phyloP scores from a whole-genome alignment of 2,329 filamentous ascomycete genomes.

The Aspergillus fumigatus region DNA sequence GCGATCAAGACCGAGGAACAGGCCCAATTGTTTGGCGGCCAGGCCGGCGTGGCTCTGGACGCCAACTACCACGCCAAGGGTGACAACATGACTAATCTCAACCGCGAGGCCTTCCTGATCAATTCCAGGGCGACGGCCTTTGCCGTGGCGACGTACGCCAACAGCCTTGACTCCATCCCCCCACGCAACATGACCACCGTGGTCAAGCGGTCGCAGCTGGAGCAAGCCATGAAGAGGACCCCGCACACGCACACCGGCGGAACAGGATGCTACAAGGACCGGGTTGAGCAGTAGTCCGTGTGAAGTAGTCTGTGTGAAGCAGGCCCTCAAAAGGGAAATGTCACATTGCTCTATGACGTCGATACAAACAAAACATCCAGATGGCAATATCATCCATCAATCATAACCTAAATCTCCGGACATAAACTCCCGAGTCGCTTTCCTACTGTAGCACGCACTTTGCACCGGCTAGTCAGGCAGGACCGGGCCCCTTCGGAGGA shows the following conservation, averaged over 20 bases:
- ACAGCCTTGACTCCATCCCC: conserved; percentile 19
- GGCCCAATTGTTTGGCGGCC: conserved; percentile 64
- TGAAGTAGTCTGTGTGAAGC: too few species aligned
- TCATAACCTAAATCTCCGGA: too few species aligned
- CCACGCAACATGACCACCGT: conserved; percentile 3
- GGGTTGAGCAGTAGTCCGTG: conserved; percentile 6
- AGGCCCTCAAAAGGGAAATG: background rate
- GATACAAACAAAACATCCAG: background rate
- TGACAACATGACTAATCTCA: conserved; percentile 53
- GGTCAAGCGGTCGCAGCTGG: background rate
- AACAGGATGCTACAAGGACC: conserved; percentile 20
- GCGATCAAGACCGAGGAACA: conserved; percentile 68
- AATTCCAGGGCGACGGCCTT: conserved; percentile 24
- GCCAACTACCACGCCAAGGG: conserved; percentile 53
- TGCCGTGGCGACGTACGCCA: conserved; percentile 26
- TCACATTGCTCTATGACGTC: background rate
- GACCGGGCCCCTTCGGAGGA: conserved; percentile 56
- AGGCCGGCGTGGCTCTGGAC: conserved; percentile 55
- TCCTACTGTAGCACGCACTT: conserved; percentile 4
- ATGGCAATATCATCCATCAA: background rate
- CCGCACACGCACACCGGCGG: conserved; percentile 14
- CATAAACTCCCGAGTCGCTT: too few species aligned
- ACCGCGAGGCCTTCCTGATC: conserved; percentile 29
- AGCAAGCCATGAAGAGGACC: background rate
- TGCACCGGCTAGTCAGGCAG: conserved; percentile 34